Conservation (phyloP, 1,284 basidiomycete species). For the Cronartium ribicola region DNA sequence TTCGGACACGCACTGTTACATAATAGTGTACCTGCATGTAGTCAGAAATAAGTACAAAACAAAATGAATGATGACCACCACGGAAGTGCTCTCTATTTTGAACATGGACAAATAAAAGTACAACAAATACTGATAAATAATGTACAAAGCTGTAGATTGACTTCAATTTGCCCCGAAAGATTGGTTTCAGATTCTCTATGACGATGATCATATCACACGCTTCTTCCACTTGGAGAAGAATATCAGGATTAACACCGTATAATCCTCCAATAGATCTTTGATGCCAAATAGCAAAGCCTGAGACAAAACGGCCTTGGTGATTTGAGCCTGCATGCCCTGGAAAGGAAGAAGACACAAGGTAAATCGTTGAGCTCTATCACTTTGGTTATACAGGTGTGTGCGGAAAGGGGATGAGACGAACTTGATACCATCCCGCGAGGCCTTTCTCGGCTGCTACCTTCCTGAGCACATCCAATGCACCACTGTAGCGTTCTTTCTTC, state of each 20-base stretch:
- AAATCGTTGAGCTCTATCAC: background rate
- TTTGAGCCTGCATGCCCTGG: conserved; percentile 82
- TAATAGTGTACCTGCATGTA: too few relatives aligned
- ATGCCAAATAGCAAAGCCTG: conserved; percentile 57
- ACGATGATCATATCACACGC: background rate
- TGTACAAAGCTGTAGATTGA: too few relatives aligned
- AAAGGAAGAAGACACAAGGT: background rate
- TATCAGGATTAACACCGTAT: conserved; percentile 40
- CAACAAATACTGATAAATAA: background rate
- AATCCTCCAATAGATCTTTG: conserved; percentile 39
- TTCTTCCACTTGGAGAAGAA: conserved; percentile 19
- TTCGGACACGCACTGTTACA: too few relatives aligned
- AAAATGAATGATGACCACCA: too few relatives aligned
- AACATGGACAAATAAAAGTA: background rate
- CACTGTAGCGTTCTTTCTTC: conserved; percentile 57
- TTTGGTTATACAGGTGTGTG: background rate
- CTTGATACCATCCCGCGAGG: conserved; percentile 84
- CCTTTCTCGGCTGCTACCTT: conserved; percentile 64
- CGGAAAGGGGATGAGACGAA: conserved; percentile 30
- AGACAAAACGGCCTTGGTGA: conserved; percentile 78
- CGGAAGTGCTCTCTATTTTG: background rate
- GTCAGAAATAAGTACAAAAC: too few relatives aligned
- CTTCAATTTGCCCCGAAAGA: too few relatives aligned
- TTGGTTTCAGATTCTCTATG: too few relatives aligned
- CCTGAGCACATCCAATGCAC: conserved; percentile 71